Percentiles rank a stretch among this genome's conserved stretches.
phyloP scores from a whole-genome alignment of 225 moss, liverwort and hornwort genomes.

The Sphagnum contortum region DNA sequence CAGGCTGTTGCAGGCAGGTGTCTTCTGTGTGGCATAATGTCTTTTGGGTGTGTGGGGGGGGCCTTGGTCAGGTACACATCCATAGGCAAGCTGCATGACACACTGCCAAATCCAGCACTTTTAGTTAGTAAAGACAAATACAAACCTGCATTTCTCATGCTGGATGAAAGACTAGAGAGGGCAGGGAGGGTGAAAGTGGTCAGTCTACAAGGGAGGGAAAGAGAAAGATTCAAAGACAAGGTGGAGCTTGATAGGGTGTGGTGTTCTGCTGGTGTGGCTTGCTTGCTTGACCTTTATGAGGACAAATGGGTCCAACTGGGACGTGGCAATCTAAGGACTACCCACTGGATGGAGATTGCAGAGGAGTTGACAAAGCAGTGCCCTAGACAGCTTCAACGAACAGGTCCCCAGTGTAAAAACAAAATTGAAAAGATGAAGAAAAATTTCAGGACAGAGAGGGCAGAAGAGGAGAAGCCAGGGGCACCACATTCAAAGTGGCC shows the following conservation, averaged over 20 bases:
- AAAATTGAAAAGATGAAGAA: conserved; percentile 4
- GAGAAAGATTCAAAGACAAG: background rate
- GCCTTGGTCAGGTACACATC: background rate
- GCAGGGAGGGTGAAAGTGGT: conserved; percentile 1
- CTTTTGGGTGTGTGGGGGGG: too few relatives aligned
- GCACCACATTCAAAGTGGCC: background rate
- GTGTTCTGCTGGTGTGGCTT: background rate
- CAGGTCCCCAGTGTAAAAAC: background rate
- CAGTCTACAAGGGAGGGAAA: background rate
- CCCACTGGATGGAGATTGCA: background rate
- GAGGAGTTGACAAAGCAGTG: background rate
- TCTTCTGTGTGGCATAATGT: too few relatives aligned
- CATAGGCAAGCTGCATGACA: conserved; percentile 4
- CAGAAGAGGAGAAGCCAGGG: background rate
- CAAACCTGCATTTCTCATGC: conserved; percentile 1
- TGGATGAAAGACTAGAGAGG: background rate
- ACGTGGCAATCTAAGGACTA: background rate
- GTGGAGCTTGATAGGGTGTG: background rate
- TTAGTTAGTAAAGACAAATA: background rate
- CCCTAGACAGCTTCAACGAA: background rate
- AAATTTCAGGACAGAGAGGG: background rate
- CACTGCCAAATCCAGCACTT: background rate
- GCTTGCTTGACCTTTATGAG: conserved; percentile 1
- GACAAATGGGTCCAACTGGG: background rate
- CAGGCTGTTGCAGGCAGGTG: too few relatives aligned